Conservation (phyloP, 352 stramenopile species). For the Globisporangium viniferum region DNA sequence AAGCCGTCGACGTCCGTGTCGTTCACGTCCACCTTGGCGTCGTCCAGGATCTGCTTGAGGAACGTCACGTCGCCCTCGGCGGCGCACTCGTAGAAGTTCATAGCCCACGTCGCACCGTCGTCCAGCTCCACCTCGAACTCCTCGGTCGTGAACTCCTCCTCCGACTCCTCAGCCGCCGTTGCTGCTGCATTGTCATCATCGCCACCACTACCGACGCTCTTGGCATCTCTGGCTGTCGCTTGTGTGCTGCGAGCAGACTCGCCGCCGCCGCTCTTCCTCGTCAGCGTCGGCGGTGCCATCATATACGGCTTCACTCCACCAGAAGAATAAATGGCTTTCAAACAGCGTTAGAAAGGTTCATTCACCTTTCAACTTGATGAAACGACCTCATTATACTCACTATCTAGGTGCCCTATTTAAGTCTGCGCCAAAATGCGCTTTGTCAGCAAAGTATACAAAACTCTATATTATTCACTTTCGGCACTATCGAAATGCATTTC, state of each 20-base stretch:
- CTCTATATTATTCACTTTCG: no score
- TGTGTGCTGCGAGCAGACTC: background rate
- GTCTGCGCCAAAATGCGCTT: no score
- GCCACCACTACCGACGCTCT: no score
- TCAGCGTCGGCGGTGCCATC: background rate
- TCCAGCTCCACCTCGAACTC: conserved; percentile 67
- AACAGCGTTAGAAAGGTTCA: no score
- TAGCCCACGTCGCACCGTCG: conserved; percentile 53
- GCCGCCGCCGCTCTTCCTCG: background rate
- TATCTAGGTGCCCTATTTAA: no score
- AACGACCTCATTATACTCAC: no score
- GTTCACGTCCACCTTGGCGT: conserved; percentile 51
- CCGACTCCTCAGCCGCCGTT: conserved; percentile 23
- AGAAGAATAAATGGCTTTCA: background rate
- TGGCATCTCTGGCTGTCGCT: background rate
- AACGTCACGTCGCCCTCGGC: conserved; percentile 66
- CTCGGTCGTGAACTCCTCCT: conserved; percentile 54
- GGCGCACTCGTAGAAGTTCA: conserved; percentile 70
- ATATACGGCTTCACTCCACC: background rate
- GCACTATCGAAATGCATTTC: no score
- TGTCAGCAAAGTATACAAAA: no score
- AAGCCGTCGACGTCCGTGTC: conserved; percentile 84
- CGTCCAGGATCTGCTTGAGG: conserved; percentile 60
- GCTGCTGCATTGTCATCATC: background rate
- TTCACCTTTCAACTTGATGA: no score